Percentiles rank a stretch among this genome's conserved stretches.
phyloP scores from a whole-genome alignment of 163 green algal genomes.

The Prototheca stagnorum region DNA sequence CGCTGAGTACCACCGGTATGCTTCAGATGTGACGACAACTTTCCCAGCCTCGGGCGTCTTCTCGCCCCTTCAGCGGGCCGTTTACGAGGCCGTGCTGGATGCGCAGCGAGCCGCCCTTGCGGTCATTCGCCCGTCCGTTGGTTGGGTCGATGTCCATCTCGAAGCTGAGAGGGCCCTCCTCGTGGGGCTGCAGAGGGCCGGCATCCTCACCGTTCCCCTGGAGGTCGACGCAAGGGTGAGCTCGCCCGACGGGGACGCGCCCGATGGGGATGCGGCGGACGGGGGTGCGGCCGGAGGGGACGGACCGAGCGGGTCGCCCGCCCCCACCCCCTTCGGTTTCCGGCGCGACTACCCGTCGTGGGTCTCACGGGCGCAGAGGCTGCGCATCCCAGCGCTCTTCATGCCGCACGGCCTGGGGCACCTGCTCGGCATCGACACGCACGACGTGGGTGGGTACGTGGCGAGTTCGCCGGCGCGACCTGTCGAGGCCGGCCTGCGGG shows the following conservation, averaged over 20 bases:
- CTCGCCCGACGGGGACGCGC: slow-evolving; percentile 43
- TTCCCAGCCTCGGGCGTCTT: slow-evolving; percentile 53
- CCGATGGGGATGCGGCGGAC: too few relatives aligned
- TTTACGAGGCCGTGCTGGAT: slow-evolving; percentile 65
- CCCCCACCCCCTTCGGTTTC: too few relatives aligned
- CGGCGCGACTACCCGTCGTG: too few relatives aligned
- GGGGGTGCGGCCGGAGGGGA: too few relatives aligned
- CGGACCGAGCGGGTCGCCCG: too few relatives aligned
- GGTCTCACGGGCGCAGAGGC: too few relatives aligned
- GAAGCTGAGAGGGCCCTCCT: slow-evolving; percentile 65
- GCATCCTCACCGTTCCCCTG: slow-evolving; percentile 46
- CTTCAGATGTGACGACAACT: slow-evolving; percentile 64
- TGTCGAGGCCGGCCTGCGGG: slow-evolving; percentile 37
- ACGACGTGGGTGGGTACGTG: slow-evolving; percentile 81
- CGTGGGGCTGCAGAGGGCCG: slow-evolving; percentile 29
- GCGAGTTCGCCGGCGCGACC: slow-evolving; percentile 17
- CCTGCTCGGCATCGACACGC: slow-evolving; percentile 75
- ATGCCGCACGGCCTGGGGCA: slow-evolving; percentile 89
- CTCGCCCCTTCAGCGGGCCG: slow-evolving; percentile 30
- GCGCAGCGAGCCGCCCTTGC: slow-evolving; percentile 45
- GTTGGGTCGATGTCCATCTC: slow-evolving; percentile 61
- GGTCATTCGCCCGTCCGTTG: slow-evolving; percentile 56
- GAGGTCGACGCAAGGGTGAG: slow-evolving; percentile 54
- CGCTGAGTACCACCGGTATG: slow-evolving; percentile 42
- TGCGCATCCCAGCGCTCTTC: too few relatives aligned